phyloP scores from a whole-genome alignment of 192 early-diverging fungal species.

The Phlyctochytrium planicorne region DNA sequence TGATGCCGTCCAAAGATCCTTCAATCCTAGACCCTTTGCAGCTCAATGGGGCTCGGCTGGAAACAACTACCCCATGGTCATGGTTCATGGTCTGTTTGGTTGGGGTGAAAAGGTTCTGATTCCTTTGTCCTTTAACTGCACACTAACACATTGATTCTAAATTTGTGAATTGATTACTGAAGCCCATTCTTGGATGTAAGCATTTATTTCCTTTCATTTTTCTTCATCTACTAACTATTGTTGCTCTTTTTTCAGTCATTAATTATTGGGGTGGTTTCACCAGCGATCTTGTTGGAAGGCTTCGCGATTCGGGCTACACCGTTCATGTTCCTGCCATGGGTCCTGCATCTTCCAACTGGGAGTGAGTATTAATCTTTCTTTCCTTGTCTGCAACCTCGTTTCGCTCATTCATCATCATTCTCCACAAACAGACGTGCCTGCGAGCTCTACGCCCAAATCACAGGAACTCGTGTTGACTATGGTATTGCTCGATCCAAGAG shows the following conservation, averaged over 20 bases:
- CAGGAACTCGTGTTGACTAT: conserved; percentile 22
- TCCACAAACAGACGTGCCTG: conserved; percentile 31
- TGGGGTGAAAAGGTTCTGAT: conserved; percentile 23
- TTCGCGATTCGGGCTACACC: conserved; percentile 20
- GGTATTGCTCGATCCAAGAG: conserved; percentile 15
- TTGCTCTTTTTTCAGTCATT: not conserved
- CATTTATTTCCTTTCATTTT: not conserved
- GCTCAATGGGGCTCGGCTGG: conserved; percentile 13
- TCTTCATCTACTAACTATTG: not conserved
- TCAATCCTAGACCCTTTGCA: conserved; percentile 1
- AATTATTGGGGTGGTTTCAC: conserved; percentile 28
- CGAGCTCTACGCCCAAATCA: conserved; percentile 31
- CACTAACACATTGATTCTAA: too few relatives aligned
- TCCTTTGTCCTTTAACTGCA: too few relatives aligned
- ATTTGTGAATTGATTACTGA: conserved; percentile 19
- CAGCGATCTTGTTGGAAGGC: conserved; percentile 6
- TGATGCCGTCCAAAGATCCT: not conserved
- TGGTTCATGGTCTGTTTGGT: conserved; percentile 27
- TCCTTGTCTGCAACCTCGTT: not conserved
- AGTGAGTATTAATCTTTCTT: conserved; percentile 5
- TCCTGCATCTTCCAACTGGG: conserved; percentile 13
- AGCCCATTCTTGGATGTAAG: conserved; percentile 8
- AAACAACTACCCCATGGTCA: conserved; percentile 27
- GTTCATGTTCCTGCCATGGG: not conserved
- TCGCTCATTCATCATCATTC: too few relatives aligned